Evolutionary conservation across 164 flowering plant genomes (phyloP).

Genomic region (Nymphaea thermarum): DNA sequence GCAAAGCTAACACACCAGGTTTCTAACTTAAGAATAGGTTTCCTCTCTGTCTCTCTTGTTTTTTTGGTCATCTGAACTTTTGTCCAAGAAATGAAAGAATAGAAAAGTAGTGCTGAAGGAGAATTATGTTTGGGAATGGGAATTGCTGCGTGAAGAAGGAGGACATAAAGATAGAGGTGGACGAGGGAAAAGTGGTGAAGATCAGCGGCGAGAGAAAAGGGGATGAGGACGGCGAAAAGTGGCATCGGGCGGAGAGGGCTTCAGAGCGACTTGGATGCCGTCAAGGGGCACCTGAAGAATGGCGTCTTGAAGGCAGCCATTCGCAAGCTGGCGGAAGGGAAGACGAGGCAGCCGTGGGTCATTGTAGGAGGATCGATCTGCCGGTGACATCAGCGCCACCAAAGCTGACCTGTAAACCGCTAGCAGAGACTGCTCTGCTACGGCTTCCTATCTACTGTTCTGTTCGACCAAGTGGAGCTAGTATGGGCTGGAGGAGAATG

Average conservation of each 20-base stretch:
- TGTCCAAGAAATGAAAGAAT: no score
- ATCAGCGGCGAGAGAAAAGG: conserved; percentile 6
- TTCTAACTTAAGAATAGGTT: no score
- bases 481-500: no score
- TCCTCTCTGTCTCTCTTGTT: no score
- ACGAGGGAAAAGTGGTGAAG: conserved; percentile 35
- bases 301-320: no score
- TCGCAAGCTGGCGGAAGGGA: no score
- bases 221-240: conserved; percentile 15
- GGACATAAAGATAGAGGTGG: conserved; percentile 43
- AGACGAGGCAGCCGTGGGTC: conserved; percentile 11
- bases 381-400: conserved; percentile 9
- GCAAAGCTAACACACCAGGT: no score
- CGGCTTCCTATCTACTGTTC: no score
- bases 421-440: no score
- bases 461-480: no score
- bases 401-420: conserved; percentile 9
- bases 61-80: background rate
- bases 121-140: conserved; percentile 1
- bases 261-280: background rate
- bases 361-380: conserved; percentile 10
- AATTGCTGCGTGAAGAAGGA: conserved; percentile 12
- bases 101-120: no score
- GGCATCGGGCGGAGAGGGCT: conserved; percentile 38
- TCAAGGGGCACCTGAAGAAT: no score